These are phyloP conservation scores for Aspergillus panamensis DNA, from an alignment of 495 filamentous ascomycete genomes.

Conservation along the genomic window DNA sequence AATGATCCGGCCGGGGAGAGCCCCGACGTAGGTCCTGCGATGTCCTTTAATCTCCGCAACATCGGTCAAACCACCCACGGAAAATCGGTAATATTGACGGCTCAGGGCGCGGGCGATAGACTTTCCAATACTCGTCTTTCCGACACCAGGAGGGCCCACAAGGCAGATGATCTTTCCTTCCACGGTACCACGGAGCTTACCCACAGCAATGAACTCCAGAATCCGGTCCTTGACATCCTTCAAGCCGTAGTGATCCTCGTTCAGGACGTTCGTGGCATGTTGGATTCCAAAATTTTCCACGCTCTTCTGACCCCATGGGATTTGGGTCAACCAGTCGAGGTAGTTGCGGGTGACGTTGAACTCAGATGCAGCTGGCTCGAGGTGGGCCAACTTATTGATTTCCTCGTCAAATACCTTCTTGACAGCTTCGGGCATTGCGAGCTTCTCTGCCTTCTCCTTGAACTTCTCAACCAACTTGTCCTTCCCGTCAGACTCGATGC, in stretches of 20 bases:
- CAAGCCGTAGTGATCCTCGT: constrained; percentile 95
- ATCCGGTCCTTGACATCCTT: constrained; percentile 99
- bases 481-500: constrained; percentile 95
- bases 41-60: constrained; percentile 99
- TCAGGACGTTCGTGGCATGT: constrained; percentile 83
- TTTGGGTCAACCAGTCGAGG: constrained; percentile 96
- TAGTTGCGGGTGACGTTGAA: constrained; percentile 99
- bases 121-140: constrained; percentile 98
- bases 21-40: constrained; percentile 93
- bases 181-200: constrained; percentile 93
- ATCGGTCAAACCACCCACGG: constrained; percentile 93
- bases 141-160: constrained; percentile 93
- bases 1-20: constrained; percentile 92
- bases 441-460: constrained; percentile 87
- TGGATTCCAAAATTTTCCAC: constrained; percentile 94
- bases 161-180: constrained; percentile 99
- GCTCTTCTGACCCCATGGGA: constrained; percentile 95
- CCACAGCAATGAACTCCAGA: constrained; percentile 97
- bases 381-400: constrained; percentile 89
- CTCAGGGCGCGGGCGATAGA: constrained; percentile 93
- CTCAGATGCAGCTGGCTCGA: constrained; percentile 92
- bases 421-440: constrained; percentile 95
- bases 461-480: constrained; percentile 97
- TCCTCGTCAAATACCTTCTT: constrained; percentile 98
- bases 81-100: constrained; percentile 96